These are phyloP conservation scores for Syzygium syzygioides DNA, from an alignment of 441 rosid species.

Conservation along the genomic window DNA sequence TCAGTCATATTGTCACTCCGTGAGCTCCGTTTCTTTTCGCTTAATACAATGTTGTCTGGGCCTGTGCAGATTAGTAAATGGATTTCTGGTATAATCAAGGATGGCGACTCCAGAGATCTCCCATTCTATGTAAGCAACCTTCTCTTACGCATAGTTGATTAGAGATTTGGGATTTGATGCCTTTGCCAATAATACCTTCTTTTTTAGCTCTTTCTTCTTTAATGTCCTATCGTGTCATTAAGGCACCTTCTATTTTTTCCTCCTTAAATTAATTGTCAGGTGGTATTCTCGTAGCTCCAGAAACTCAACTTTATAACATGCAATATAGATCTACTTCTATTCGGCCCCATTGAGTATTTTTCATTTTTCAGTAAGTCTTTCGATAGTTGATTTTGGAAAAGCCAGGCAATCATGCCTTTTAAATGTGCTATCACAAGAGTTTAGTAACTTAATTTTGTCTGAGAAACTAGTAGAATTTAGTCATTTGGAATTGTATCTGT, in stretches of 20 bases:
- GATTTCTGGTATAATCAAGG: conserved; percentile 75
- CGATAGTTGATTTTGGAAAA: not conserved
- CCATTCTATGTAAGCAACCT: conserved; percentile 71
- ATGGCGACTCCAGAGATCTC: conserved; percentile 84
- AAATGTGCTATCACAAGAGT: not conserved
- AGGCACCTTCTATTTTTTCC: not conserved
- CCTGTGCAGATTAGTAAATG: conserved; percentile 62
- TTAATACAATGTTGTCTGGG: not conserved
- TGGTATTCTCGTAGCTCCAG: not conserved
- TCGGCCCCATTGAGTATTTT: not conserved
- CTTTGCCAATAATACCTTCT: not conserved
- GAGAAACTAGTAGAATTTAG: not conserved
- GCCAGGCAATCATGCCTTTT: not conserved
- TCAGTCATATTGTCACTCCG: not conserved
- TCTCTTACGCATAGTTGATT: not conserved
- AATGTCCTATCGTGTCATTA: not conserved
- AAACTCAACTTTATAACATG: not conserved
- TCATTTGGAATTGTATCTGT: not conserved
- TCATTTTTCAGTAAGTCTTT: not conserved
- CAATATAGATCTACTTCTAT: not conserved
- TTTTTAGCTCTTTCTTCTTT: not conserved
- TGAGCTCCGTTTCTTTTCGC: not conserved
- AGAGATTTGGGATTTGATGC: not conserved
- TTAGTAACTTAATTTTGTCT: not conserved
- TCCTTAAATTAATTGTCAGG: not conserved